These are phyloP conservation scores for Elsinoe australis DNA, from an alignment of 2,329 filamentous ascomycete genomes.

Conservation along the genomic window DNA sequence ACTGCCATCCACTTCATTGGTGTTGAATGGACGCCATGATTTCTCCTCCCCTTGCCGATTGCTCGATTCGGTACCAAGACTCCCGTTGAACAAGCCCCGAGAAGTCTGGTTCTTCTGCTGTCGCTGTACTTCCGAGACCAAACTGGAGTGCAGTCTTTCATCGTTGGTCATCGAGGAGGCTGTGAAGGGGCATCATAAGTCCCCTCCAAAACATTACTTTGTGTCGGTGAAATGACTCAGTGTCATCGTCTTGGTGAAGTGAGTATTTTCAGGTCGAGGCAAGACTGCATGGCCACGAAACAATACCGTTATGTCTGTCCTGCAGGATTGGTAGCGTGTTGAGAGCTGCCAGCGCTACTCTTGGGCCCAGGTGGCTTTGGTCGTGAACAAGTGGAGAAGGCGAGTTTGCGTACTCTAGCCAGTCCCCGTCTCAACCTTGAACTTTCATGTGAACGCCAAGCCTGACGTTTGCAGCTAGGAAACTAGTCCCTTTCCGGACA, in stretches of 20 bases:
- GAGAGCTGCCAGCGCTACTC: no score
- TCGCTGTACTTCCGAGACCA: not conserved
- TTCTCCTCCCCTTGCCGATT: not conserved
- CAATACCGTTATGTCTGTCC: no score
- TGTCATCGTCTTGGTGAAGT: slow-evolving; percentile 5
- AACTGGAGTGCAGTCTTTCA: slow-evolving; percentile 1
- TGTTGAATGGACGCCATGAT: not conserved
- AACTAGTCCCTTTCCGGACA: no score
- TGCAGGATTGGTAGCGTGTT: no score
- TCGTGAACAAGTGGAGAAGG: no score
- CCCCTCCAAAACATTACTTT: slow-evolving; percentile 2
- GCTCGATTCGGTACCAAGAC: not conserved
- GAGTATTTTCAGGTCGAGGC: not conserved
- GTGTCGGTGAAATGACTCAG: not conserved
- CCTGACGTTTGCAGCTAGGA: no score
- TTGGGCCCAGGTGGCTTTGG: no score
- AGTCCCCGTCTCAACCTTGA: no score
- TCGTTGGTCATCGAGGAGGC: slow-evolving; percentile 12
- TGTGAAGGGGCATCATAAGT: slow-evolving; percentile 5
- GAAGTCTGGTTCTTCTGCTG: not conserved
- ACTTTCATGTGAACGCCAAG: no score
- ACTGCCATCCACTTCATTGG: not conserved
- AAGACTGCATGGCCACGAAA: not conserved
- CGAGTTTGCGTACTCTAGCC: no score
- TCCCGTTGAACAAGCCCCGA: not conserved